Conservation (phyloP, 116 monocot species). For the Zostera marina region DNA sequence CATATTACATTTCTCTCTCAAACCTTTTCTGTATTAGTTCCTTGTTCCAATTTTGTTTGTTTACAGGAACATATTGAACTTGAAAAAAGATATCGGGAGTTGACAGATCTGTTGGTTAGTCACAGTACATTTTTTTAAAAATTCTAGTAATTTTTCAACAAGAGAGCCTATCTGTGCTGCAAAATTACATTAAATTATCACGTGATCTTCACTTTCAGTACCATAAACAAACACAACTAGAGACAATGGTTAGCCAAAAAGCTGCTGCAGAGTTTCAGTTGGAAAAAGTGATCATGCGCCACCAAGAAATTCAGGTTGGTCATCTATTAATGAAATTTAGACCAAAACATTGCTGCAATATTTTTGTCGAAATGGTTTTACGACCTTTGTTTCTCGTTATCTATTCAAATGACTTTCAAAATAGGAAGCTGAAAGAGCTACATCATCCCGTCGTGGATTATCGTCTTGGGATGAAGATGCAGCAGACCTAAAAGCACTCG, state of each 20-base stretch:
- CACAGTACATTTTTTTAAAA: conserved; percentile 2
- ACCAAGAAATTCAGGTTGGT: conserved; percentile 73
- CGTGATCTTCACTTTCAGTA: conserved; percentile 34
- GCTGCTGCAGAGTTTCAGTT: conserved; percentile 84
- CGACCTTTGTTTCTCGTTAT: not conserved
- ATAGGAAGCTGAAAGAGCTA: conserved; percentile 81
- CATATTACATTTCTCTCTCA: not conserved
- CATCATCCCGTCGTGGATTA: conserved; percentile 40
- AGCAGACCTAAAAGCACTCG: conserved; percentile 70
- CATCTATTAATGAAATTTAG: not conserved
- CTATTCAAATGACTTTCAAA: not conserved
- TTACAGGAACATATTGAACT: conserved; percentile 90
- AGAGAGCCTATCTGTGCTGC: not conserved
- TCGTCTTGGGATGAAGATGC: conserved; percentile 84
- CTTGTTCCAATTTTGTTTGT: not conserved
- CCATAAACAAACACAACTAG: conserved; percentile 98
- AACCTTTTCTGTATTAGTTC: not conserved
- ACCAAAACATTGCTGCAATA: not conserved
- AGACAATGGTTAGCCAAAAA: conserved; percentile 88
- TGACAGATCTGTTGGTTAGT: conserved; percentile 87
- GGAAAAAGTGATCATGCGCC: conserved; percentile 64
- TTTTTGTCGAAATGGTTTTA: not conserved
- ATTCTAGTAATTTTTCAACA: no score
- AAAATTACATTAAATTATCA: not conserved
- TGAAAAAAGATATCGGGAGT: conserved; percentile 87